Conservation (phyloP, 768 basidiomycete species). For the Cystofilobasidium ferigula region DNA sequence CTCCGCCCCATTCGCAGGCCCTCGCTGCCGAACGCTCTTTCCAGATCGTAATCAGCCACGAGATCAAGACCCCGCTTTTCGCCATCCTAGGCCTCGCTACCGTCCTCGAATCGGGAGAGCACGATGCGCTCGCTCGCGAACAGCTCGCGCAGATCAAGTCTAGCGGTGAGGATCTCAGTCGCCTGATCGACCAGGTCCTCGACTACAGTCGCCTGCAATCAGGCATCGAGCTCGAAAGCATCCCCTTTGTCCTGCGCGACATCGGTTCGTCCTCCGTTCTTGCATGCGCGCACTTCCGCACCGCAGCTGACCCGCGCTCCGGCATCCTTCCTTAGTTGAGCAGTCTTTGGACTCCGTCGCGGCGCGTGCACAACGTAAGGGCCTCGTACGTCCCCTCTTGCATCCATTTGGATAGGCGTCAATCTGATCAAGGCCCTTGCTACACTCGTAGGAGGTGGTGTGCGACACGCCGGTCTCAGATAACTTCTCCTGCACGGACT, state of each 20-base stretch:
- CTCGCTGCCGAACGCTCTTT: background rate
- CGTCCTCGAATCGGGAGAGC: conserved; percentile 13
- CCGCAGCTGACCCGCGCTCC: background rate
- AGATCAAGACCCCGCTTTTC: conserved; percentile 17
- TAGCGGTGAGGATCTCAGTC: conserved; percentile 5
- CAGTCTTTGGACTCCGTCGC: conserved; percentile 7
- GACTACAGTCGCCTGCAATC: too few relatives aligned
- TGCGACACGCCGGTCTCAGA: background rate
- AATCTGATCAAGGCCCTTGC: too few relatives aligned
- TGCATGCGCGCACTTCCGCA: background rate
- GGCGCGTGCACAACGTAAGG: background rate
- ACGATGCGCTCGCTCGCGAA: background rate
- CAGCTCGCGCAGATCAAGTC: conserved; percentile 1
- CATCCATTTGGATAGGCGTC: too few relatives aligned
- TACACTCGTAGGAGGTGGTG: background rate
- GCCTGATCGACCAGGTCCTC: conserved; percentile 12
- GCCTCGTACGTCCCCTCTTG: background rate
- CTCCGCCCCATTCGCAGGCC: too few relatives aligned
- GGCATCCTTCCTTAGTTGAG: background rate
- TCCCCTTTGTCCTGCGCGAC: too few relatives aligned
- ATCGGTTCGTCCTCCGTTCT: too few relatives aligned
- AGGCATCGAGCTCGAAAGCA: too few relatives aligned
- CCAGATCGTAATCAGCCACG: background rate
- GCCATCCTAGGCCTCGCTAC: conserved; percentile 17
- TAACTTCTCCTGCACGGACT: background rate